Percentiles rank a stretch among this genome's conserved stretches.
Evolutionary conservation across 164 flowering plant species (phyloP).

Genomic region (Nymphaea thermarum): DNA sequence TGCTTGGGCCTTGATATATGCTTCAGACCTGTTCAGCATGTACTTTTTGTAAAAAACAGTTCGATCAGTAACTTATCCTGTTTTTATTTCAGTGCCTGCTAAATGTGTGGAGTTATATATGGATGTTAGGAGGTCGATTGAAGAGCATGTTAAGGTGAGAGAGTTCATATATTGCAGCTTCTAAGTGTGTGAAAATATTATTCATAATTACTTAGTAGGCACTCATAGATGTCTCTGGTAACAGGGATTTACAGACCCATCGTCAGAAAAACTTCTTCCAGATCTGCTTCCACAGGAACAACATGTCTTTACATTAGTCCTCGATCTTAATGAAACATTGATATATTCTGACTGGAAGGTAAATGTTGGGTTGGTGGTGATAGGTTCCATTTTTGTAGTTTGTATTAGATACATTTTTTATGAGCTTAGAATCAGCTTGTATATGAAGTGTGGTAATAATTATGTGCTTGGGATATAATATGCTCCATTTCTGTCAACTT

Average conservation of each 20-base stretch:
- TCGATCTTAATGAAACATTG: slow-evolving; percentile 86
- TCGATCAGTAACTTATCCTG: slow-evolving; percentile 2
- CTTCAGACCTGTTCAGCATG: not conserved
- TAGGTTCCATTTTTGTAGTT: too few species aligned
- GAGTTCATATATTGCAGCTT: not conserved
- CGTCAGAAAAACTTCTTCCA: slow-evolving; percentile 91
- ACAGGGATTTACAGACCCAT: slow-evolving; percentile 82
- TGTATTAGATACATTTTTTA: too few species aligned
- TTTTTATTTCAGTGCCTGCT: slow-evolving; percentile 48
- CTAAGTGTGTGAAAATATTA: not conserved
- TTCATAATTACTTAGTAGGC: not conserved
- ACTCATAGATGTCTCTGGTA: slow-evolving; percentile 1
- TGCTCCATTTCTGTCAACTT: too few species aligned
- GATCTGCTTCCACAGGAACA: slow-evolving; percentile 83
- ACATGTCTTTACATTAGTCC: slow-evolving; percentile 78
- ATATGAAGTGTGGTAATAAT: too few species aligned
- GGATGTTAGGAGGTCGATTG: slow-evolving; percentile 56
- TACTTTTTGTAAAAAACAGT: not conserved
- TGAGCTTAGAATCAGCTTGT: too few species aligned
- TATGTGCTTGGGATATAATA: too few species aligned
- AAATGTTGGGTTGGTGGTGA: not conserved
- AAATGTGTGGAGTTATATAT: slow-evolving; percentile 57
- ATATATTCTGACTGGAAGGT: slow-evolving; percentile 90
- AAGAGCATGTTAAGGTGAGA: slow-evolving; percentile 73
- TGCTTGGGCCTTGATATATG: not conserved